Base-by-base conservation (phyloP, 2,329 filamentous ascomycete species). In the Colletotrichum theobromicola region DNA sequence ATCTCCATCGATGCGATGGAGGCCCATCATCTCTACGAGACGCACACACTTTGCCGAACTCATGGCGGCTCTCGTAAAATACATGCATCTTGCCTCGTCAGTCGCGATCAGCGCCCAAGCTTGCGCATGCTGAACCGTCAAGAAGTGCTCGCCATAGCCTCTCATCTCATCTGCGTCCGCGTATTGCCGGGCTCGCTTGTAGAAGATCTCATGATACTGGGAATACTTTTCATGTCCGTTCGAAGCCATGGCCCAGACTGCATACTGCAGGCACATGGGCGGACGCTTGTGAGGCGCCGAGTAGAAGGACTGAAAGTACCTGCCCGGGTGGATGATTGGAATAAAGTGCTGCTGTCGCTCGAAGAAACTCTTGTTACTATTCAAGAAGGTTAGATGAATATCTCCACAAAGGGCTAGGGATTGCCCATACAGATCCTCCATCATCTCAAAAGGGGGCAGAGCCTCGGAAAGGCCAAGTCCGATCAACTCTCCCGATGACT, bases 11-110 rank as follows among this genome's bases (percentile, higher is more conserved):
- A 97, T 82, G 30, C 93, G 90, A 82, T 97, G 94, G 42, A 98
- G 86, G 2, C 95, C 94, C 90, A 98, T 93, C 89, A 98, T 98
- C 74, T 95, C 90, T 7, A 90, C 89, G 63, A 98, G 86, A 58
- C 95, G 90, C 26, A 92, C 89, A 37, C 90, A 91, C 79, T 93
- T 88, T 24, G 95, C 94, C 13, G 91, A 90, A 75, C 94, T 98
- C 86, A 98, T 91, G 87, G 95, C 95, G 2, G 96, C 94, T 74
- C 95, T 89, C 1, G 95, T 95, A 79, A 98, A 98, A 78, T 93
- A 91, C 89, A 98, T 94, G 77, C 90, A 89, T 81, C 94, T 96
- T 78, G 96, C 97, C 82, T 98, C 96, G 79, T 95, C 95, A 2
- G 90, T 91, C 4, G 91, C 89, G 50, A 95, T 89, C 7, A 98